Evolutionary conservation across 1,284 basidiomycete species (phyloP).

Genomic region (Puccinia triticina): DNA sequence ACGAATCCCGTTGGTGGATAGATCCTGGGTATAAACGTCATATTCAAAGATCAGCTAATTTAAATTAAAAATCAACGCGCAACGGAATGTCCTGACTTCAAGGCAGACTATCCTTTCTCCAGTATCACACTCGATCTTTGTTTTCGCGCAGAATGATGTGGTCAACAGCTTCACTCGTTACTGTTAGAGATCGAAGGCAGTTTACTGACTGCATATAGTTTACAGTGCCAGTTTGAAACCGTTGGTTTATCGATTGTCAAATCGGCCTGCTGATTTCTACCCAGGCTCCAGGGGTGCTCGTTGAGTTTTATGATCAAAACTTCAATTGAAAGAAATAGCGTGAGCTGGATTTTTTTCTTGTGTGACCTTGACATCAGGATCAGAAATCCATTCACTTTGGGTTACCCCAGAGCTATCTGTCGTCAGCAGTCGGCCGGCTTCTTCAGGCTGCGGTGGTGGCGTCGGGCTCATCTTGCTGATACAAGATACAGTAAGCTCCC

Average conservation of each 20-base stretch:
- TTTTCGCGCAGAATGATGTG: neutral
- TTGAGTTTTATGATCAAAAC: conserved; percentile 47
- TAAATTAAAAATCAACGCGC: neutral
- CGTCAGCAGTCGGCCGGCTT: conserved; percentile 41
- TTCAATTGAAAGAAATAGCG: neutral
- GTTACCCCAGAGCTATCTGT: conserved; percentile 17
- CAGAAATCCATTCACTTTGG: conserved; percentile 22
- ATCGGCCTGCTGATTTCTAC: conserved; percentile 37
- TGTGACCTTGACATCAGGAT: neutral
- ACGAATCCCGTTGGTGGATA: conserved; percentile 49
- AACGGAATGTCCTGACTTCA: conserved; percentile 15
- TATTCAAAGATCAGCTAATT: neutral
- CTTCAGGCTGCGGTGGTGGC: conserved; percentile 27
- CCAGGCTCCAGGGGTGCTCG: conserved; percentile 39
- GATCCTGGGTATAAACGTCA: conserved; percentile 22
- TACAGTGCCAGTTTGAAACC: conserved; percentile 50
- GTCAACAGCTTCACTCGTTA: neutral
- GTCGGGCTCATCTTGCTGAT: conserved; percentile 13
- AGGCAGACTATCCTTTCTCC: conserved; percentile 49
- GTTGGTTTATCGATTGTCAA: conserved; percentile 50
- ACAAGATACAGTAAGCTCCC: conserved; percentile 34
- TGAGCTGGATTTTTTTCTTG: neutral
- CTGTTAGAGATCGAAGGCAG: neutral
- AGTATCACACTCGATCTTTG: conserved; percentile 51
- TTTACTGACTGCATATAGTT: conserved; percentile 45